Conservation (phyloP, 345 rosid genomes). For the Dipteronia dyeriana region DNA sequence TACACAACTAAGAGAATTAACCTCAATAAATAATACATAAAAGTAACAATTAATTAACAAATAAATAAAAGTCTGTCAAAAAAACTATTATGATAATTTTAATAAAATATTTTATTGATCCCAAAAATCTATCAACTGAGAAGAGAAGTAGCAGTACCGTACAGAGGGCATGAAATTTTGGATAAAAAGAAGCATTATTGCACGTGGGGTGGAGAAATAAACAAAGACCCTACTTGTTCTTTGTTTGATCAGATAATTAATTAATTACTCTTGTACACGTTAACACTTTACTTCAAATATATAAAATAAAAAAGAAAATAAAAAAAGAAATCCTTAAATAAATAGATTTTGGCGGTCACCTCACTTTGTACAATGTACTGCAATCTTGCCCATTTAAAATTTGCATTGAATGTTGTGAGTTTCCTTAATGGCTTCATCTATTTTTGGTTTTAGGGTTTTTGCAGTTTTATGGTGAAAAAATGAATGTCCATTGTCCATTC, state of each 20-base stretch:
- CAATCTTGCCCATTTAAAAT: not conserved
- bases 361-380: not conserved
- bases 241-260: not conserved
- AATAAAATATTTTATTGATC: conserved; percentile 1
- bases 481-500: not conserved
- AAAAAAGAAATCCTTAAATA: not conserved
- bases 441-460: not conserved
- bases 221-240: conserved; percentile 23
- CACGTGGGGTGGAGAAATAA: conserved; percentile 29
- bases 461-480: not conserved
- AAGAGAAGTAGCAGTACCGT: conserved; percentile 7
- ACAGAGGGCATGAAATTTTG: conserved; percentile 6
- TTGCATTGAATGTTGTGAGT: conserved; percentile 8
- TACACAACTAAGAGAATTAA: conserved; percentile 7
- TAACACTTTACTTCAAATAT: not conserved
- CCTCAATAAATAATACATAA: not conserved
- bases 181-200: conserved; percentile 30
- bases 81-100: not conserved
- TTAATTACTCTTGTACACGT: not conserved
- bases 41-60: not conserved
- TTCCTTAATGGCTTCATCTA: too few species aligned
- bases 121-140: conserved; percentile 10
- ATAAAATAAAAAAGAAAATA: not conserved
- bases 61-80: conserved; percentile 1
- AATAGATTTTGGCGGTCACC: not conserved